Evolutionary conservation across 129 eudicot genomes (phyloP), one percentile per base, ranked within the genome.

Genomic region (Tagetes erecta): DNA sequence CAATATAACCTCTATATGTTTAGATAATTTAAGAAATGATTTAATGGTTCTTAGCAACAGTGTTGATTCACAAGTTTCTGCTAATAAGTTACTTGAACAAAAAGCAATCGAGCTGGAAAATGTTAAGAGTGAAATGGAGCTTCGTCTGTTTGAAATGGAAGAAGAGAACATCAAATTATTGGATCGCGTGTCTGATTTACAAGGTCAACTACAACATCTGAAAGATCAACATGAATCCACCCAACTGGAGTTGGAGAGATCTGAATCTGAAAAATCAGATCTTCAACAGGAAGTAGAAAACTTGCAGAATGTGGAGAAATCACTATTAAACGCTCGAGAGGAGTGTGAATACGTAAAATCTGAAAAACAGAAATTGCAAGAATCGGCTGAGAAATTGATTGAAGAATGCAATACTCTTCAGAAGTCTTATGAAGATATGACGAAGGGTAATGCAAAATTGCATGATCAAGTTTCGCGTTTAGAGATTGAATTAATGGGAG

Each of bases 21-120:
- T 86, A 76, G 89, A 89, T 78, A 80, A 80, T 75, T 76, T 89
- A 64, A 77, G 78, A 72, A 84, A 72, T 47, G 91, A 89, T 60
- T 39, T 84, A 6, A 76, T 69, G 67, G 87, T 74, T 37, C 91
- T 89, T 63, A 75, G 81, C 67, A 78, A 75, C 41, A 86, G 84
- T 53, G 78, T 89, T 46, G 85, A 82, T 68, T 86, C 89, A 20
- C 87, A 86, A 67, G 89, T 82, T 73, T 84, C 87, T 5, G 96
- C 83, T 53, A 89, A 89, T 72, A 80, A 73, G 75, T 31, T 82
- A 58, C 88, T 86, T 38, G 86, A 86, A 14, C 73, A 60, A 67
- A 82, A 82, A 80, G 60, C 83, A 37, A 47, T 46, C 63, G 88
- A 84, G 76, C 75, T 84, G 3, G 91, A 83, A 82, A 80, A 67